phyloP scores from a whole-genome alignment of 1,139 yeast genomes.

The Suhomyces terraborum region DNA sequence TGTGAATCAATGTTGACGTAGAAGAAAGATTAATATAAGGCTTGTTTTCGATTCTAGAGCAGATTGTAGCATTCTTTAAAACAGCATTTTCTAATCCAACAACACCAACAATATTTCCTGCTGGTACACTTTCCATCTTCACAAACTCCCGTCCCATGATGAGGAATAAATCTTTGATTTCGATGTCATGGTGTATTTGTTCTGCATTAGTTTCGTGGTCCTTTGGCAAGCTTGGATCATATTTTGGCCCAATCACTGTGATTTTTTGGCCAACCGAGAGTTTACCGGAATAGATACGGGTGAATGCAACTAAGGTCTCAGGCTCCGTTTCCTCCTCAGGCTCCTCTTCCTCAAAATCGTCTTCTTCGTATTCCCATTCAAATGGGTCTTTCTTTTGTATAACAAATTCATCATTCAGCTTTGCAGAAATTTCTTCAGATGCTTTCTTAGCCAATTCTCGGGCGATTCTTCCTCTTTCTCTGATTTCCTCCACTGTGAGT shows the following conservation, averaged over 20 bases:
- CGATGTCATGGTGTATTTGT: constrained; percentile 51
- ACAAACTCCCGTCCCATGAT: constrained; percentile 93
- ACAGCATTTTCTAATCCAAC: constrained; percentile 85
- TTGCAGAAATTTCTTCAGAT: constrained; percentile 58
- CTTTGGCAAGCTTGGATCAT: constrained; percentile 68
- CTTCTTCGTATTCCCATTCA: constrained; percentile 51
- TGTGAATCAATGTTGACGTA: constrained; percentile 58
- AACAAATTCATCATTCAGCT: constrained; percentile 22
- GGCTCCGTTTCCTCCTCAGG: constrained; percentile 50
- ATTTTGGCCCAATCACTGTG: constrained; percentile 82
- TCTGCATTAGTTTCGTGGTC: constrained; percentile 39
- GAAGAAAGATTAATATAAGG: constrained; percentile 74
- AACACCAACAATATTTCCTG: constrained; percentile 94
- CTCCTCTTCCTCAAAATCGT: constrained; percentile 38
- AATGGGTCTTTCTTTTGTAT: constrained; percentile 28
- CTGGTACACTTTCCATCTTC: constrained; percentile 77
- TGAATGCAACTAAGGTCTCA: constrained; percentile 80
- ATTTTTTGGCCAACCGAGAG: constrained; percentile 72
- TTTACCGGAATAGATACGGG: constrained; percentile 87
- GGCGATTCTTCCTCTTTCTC: constrained; percentile 67
- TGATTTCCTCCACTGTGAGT: constrained; percentile 58
- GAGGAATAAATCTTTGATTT: constrained; percentile 69
- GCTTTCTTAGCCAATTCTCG: constrained; percentile 70
- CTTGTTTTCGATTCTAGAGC: constrained; percentile 46
- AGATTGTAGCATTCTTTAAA: constrained; percentile 83